Base-by-base conservation (phyloP, 2,329 filamentous ascomycete genomes). In the Apiospora hydei region DNA sequence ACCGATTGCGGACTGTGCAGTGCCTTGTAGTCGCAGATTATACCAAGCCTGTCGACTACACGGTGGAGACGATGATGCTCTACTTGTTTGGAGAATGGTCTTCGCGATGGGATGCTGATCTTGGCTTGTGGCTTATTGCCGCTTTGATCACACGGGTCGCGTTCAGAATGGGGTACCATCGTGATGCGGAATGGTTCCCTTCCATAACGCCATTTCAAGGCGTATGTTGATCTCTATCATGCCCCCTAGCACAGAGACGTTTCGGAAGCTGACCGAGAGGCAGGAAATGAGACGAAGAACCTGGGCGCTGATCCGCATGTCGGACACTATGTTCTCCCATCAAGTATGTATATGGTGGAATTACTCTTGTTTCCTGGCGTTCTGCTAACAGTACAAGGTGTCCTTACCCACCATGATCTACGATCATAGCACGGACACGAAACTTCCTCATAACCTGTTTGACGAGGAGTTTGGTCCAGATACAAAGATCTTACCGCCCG, bases 71-170 rank as follows among this genome's bases (percentile, higher is more conserved):
- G 0, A 87, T 95, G 80, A 84, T 94, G 64, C 85, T 95, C 43
- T 94, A 95, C 77, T 84, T 94, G 16, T 91, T 94, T 77, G 91
- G 92, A 67, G 93, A 96, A 79, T 93, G 93, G 77, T 90, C 91
- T 11, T 89, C 90, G 16, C 89, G 91, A 57, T 91, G 90, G 87
- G 93, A 95, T 80, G 91, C 92, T 5, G 93, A 95, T 77, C 83
- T 92, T 41, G 89, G 91, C 4, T 83, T 94, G 21, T 90, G 88
- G 87, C 79, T 90, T 74, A 88, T 90, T 73, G 82, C 83, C 81
- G 86, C 87, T 13, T 76, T 89, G 73, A 86, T 88, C 70, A 89
- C 88, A 78, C 83, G 89, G 81, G 82, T 90, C 80, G 85, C 89
- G 77, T 83, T 92, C 81, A 87, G 91, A 53, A 93, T 93, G 90